Percentiles rank a stretch among this genome's conserved stretches.
Conservation (phyloP, 176 grass and related monocot genomes). For the Saccharum officinarum region DNA sequence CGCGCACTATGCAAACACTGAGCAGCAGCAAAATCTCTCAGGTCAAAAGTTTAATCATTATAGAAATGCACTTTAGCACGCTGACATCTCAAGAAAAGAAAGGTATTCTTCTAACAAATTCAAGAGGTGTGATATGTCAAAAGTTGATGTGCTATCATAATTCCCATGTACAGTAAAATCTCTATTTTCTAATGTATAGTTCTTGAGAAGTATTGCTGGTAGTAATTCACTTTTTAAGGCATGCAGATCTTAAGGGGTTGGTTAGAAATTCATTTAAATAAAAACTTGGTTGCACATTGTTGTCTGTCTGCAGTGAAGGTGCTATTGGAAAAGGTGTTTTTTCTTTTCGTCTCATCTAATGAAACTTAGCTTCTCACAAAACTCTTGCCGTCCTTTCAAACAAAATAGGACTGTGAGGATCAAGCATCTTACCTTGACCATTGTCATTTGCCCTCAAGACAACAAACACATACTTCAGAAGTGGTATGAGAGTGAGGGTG, state of each 20-base stretch:
- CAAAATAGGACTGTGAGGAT: not conserved
- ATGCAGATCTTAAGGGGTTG: not conserved
- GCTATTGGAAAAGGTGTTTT: not conserved
- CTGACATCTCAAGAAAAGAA: not conserved
- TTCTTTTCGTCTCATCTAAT: not conserved
- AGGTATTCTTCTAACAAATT: not conserved
- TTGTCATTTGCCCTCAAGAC: conserved; percentile 96
- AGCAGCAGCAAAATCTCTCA: conserved; percentile 7
- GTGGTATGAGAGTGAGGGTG: conserved; percentile 88
- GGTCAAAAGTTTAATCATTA: conserved; percentile 1
- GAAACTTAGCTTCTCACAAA: not conserved
- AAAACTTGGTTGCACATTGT: not conserved
- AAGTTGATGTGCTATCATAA: not conserved
- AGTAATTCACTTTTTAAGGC: not conserved
- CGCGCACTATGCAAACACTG: not conserved
- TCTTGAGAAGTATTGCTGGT: not conserved
- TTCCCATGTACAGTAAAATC: not conserved
- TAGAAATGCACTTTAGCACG: not conserved
- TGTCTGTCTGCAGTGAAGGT: not conserved
- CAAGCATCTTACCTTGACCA: conserved; percentile 70
- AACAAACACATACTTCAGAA: conserved; percentile 93
- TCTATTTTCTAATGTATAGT: not conserved
- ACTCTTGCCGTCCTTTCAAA: not conserved
- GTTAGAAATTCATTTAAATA: conserved; percentile 8
- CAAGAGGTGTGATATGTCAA: conserved; percentile 1